A percentile compares a stretch with the other conserved stretches of the same genome.
Evolutionary conservation across 306 rosid species (phyloP).

Genomic region (Lathyrus sativus): DNA sequence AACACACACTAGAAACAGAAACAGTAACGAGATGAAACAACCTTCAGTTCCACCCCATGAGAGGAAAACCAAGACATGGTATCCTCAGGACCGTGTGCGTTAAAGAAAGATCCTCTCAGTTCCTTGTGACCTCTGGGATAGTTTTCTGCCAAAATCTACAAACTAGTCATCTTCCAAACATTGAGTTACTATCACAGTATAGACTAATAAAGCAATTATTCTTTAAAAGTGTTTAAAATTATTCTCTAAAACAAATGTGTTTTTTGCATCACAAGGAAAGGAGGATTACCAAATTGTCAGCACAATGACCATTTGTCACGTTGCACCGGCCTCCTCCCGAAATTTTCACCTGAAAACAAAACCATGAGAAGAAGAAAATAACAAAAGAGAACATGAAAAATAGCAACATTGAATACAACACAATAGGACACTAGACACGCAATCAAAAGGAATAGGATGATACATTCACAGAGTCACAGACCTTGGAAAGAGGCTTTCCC

Average conservation of each 20-base stretch:
- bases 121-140: slow-evolving; percentile 95
- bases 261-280: slow-evolving; percentile 19
- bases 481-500: slow-evolving; percentile 84
- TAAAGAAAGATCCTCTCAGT: slow-evolving; percentile 84
- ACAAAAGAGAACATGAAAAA: slow-evolving; percentile 4
- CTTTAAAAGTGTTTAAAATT: no score
- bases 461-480: slow-evolving; percentile 30
- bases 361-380: slow-evolving; percentile 16
- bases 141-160: slow-evolving; percentile 84
- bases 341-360: slow-evolving; percentile 66
- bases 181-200: background rate
- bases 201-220: slow-evolving; percentile 15
- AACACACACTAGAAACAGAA: slow-evolving; percentile 23
- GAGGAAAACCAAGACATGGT: slow-evolving; percentile 95
- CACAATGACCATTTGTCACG: slow-evolving; percentile 85
- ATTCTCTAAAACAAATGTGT: no score
- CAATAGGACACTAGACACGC: background rate
- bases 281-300: slow-evolving; percentile 61
- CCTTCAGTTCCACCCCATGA: slow-evolving; percentile 92
- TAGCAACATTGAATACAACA: slow-evolving; percentile 26
- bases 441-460: slow-evolving; percentile 1
- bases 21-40: slow-evolving; percentile 43
- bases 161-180: slow-evolving; percentile 42
- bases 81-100: slow-evolving; percentile 66
- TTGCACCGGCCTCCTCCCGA: slow-evolving; percentile 98